Conservation (phyloP, 1,284 basidiomycete genomes). For the Cystobasidium pallidum region DNA sequence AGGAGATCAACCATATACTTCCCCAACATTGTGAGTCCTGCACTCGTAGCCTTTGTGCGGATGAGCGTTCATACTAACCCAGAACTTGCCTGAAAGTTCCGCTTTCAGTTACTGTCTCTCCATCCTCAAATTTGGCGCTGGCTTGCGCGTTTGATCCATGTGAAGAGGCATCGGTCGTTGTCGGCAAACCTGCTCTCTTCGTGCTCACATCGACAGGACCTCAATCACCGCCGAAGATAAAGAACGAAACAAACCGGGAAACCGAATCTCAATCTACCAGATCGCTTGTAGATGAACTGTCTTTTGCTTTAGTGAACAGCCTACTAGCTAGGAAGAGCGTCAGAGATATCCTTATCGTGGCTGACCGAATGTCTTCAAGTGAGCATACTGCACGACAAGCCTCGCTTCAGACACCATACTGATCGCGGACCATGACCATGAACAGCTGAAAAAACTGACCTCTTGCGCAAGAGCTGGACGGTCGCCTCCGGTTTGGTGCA, state of each 20-base stretch:
- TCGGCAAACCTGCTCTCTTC: slow-evolving; percentile 10
- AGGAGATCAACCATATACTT: background rate
- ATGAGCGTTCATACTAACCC: background rate
- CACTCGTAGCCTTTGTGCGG: background rate
- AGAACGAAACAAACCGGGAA: background rate
- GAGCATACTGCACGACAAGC: background rate
- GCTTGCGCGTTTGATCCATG: slow-evolving; percentile 8
- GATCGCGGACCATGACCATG: background rate
- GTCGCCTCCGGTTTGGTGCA: background rate
- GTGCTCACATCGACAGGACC: background rate
- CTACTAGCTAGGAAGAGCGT: background rate
- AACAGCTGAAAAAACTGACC: background rate
- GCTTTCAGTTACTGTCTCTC: background rate
- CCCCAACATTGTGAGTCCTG: slow-evolving; percentile 1
- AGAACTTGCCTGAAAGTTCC: background rate
- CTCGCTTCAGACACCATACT: background rate
- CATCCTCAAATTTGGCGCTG: background rate
- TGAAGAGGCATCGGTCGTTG: background rate
- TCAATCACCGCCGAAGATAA: background rate
- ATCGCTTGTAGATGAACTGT: background rate
- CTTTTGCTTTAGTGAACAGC: background rate
- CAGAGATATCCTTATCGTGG: background rate
- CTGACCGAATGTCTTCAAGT: background rate
- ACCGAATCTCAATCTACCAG: background rate
- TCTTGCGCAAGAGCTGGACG: slow-evolving; percentile 26